A percentile compares a stretch with the other conserved stretches of the same genome.
Conservation (phyloP, 768 basidiomycete genomes). For the Harrya chromipes region DNA sequence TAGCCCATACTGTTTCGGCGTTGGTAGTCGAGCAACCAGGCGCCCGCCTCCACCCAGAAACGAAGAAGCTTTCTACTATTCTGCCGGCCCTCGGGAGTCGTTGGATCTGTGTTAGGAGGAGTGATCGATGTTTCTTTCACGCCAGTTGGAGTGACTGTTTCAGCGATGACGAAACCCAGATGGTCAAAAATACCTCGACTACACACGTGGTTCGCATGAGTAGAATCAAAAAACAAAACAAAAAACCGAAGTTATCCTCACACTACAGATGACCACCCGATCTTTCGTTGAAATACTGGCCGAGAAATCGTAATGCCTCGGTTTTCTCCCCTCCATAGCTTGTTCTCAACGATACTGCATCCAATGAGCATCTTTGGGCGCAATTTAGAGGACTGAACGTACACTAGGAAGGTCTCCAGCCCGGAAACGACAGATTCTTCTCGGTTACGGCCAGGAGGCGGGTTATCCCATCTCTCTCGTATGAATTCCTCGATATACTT, state of each 20-base stretch:
- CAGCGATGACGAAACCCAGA: conserved; percentile 36
- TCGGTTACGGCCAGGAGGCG: conserved; percentile 50
- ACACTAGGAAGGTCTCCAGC: conserved; percentile 69
- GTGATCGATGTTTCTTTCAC: conserved; percentile 45
- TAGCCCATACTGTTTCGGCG: conserved; percentile 41
- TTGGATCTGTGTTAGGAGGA: conserved; percentile 53
- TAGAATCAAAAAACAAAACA: background rate
- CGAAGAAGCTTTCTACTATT: conserved; percentile 64
- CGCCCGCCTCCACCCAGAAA: conserved; percentile 74
- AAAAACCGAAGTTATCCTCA: conserved; percentile 41
- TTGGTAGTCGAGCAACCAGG: conserved; percentile 63
- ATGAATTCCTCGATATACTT: conserved; percentile 61
- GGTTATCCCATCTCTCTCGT: conserved; percentile 59
- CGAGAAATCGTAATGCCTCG: conserved; percentile 54
- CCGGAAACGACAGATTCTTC: conserved; percentile 54
- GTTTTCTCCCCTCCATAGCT: conserved; percentile 67
- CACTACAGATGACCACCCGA: conserved; percentile 65
- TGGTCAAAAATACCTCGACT: conserved; percentile 42
- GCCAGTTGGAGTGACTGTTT: conserved; percentile 15
- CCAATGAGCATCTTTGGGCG: background rate
- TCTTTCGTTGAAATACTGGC: conserved; percentile 53
- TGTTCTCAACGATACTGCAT: conserved; percentile 68
- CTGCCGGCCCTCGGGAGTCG: conserved; percentile 43
- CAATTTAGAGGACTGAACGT: conserved; percentile 25
- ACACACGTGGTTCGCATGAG: conserved; percentile 9